Conservation (phyloP, 2,329 filamentous ascomycete genomes). For the Colletotrichum agaves region DNA sequence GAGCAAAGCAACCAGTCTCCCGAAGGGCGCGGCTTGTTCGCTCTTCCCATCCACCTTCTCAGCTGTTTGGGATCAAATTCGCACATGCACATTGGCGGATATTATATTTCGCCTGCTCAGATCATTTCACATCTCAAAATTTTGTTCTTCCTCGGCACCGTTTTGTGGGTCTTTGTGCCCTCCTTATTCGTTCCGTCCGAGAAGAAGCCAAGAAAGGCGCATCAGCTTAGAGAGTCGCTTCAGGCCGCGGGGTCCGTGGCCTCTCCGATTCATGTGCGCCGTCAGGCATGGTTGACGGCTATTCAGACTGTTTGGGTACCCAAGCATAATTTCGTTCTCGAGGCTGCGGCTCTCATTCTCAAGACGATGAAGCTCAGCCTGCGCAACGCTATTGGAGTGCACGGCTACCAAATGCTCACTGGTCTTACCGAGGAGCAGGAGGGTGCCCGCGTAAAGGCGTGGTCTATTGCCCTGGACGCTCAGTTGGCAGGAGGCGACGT, state of each 20-base stretch:
- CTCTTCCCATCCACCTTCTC: constrained; percentile 70
- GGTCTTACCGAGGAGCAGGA: constrained; percentile 88
- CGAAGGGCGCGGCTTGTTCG: constrained; percentile 73
- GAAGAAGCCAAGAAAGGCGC: constrained; percentile 61
- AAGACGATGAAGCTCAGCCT: constrained; percentile 86
- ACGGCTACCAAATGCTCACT: constrained; percentile 81
- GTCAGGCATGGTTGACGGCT: constrained; percentile 91
- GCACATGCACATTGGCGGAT: constrained; percentile 65
- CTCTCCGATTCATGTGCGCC: constrained; percentile 85
- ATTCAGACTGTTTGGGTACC: constrained; percentile 94
- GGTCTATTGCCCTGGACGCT: constrained; percentile 92
- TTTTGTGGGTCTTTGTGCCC: constrained; percentile 67
- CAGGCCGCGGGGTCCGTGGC: constrained; percentile 75
- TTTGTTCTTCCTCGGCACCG: constrained; percentile 61
- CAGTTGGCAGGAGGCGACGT: constrained; percentile 91
- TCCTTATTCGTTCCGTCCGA: constrained; percentile 57
- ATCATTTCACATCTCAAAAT: constrained; percentile 64
- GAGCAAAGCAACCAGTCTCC: constrained; percentile 72
- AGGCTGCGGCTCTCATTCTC: constrained; percentile 81
- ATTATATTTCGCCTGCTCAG: constrained; percentile 57
- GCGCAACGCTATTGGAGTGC: constrained; percentile 80
- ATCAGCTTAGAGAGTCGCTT: constrained; percentile 51
- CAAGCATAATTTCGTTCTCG: constrained; percentile 85
- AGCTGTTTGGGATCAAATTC: constrained; percentile 58
- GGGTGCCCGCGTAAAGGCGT: constrained; percentile 86